A percentile compares a stretch with the other conserved stretches of the same genome.
Conservation (phyloP, 495 filamentous ascomycete species). For the Articulospora tetracladia region DNA sequence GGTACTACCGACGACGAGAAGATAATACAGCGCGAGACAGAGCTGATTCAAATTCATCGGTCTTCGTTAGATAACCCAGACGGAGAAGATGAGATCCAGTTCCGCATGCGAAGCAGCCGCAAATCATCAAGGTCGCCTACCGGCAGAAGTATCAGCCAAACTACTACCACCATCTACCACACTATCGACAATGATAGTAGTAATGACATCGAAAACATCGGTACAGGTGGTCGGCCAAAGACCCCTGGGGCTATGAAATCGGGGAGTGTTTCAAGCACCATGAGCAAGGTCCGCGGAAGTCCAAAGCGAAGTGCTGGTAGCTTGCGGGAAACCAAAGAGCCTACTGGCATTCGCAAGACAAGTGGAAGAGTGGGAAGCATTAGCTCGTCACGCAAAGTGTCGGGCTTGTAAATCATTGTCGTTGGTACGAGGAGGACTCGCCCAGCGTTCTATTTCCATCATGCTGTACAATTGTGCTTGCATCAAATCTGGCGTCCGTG, state of each 20-base stretch:
- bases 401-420: constrained; percentile 19
- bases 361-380: constrained; percentile 90
- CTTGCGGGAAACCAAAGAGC: constrained; percentile 45
- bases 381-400: constrained; percentile 35
- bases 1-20: constrained; percentile 35
- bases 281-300: constrained; percentile 71
- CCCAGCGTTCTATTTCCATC: background rate
- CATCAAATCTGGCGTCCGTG: constrained; percentile 25
- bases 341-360: constrained; percentile 76
- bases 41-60: constrained; percentile 46
- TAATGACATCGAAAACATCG: constrained; percentile 50
- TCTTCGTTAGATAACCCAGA: constrained; percentile 54
- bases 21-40: constrained; percentile 30
- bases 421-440: background rate
- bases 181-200: constrained; percentile 53
- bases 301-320: constrained; percentile 49
- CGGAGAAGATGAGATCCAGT: constrained; percentile 73
- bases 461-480: constrained; percentile 22
- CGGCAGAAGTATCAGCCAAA: constrained; percentile 47
- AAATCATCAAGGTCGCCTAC: constrained; percentile 42
- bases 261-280: constrained; percentile 57
- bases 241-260: constrained; percentile 56
- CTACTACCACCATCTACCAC: constrained; percentile 54
- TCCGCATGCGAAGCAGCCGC: constrained; percentile 64
- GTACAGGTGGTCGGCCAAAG: constrained; percentile 52